Conservation (phyloP, 2,329 filamentous ascomycete genomes). For the Tolypocladium album region DNA sequence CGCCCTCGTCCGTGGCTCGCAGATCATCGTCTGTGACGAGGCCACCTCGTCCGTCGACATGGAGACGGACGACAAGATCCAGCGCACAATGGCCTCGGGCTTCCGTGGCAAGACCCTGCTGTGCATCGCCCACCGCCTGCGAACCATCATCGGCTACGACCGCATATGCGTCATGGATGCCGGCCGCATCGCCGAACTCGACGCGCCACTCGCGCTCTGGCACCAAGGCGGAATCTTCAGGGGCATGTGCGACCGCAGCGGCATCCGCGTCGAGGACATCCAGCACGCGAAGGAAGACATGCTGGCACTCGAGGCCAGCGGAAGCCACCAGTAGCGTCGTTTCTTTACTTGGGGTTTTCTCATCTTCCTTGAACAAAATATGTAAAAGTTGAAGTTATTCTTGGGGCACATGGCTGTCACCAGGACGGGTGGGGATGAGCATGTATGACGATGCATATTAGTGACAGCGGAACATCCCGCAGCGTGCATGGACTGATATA, state of each 20-base stretch:
- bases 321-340: not conserved
- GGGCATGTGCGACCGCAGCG: conserved; percentile 80
- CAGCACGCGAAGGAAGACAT: conserved; percentile 27
- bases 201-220: conserved; percentile 64
- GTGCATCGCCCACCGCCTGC: conserved; percentile 84
- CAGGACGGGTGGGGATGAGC: not conserved
- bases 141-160: conserved; percentile 90
- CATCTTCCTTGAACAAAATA: not conserved
- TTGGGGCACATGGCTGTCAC: no score
- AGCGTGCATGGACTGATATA: not conserved
- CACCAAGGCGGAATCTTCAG: conserved; percentile 68
- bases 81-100: conserved; percentile 72
- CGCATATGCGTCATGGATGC: conserved; percentile 95
- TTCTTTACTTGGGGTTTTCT: not conserved
- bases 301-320: conserved; percentile 6
- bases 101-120: conserved; percentile 82
- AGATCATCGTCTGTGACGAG: conserved; percentile 95
- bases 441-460: not conserved
- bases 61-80: conserved; percentile 94
- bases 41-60: conserved; percentile 90
- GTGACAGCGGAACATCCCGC: not conserved
- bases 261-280: conserved; percentile 55
- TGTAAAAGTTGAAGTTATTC: not conserved
- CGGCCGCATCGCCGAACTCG: conserved; percentile 79
- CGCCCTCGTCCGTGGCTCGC: conserved; percentile 75